These are phyloP conservation scores for Gossypium rotundifolium DNA, from an alignment of 345 rosid species.

Conservation along the genomic window DNA sequence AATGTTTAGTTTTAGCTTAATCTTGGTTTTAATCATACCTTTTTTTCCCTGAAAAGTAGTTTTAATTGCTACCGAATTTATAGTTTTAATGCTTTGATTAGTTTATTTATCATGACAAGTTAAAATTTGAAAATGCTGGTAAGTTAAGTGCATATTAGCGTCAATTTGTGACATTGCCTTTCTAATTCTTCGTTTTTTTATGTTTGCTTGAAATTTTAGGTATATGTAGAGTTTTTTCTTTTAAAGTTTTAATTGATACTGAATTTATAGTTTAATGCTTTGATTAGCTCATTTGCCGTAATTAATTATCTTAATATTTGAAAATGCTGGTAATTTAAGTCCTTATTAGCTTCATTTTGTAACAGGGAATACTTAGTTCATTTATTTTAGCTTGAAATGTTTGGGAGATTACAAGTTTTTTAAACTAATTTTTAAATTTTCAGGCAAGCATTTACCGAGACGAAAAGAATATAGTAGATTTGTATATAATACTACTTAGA, in stretches of 20 bases:
- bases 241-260: background rate
- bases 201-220: background rate
- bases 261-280: background rate
- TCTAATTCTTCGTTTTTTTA: background rate
- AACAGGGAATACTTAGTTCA: background rate
- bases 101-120: background rate
- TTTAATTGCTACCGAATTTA: background rate
- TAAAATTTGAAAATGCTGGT: background rate
- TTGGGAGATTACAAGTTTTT: background rate
- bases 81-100: background rate
- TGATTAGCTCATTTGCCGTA: background rate
- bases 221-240: background rate
- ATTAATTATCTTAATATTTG: background rate
- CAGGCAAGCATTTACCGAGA: slow-evolving; percentile 78
- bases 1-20: background rate
- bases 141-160: background rate
- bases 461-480: slow-evolving; percentile 85
- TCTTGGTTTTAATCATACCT: background rate
- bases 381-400: background rate
- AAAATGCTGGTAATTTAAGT: background rate
- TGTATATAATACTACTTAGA: slow-evolving; percentile 83
- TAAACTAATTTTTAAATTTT: background rate
- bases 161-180: background rate
- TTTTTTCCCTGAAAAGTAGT: background rate
- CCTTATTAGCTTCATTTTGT: background rate